phyloP scores from a whole-genome alignment of 805 yeast species.

The Suhomyces emberorum region DNA sequence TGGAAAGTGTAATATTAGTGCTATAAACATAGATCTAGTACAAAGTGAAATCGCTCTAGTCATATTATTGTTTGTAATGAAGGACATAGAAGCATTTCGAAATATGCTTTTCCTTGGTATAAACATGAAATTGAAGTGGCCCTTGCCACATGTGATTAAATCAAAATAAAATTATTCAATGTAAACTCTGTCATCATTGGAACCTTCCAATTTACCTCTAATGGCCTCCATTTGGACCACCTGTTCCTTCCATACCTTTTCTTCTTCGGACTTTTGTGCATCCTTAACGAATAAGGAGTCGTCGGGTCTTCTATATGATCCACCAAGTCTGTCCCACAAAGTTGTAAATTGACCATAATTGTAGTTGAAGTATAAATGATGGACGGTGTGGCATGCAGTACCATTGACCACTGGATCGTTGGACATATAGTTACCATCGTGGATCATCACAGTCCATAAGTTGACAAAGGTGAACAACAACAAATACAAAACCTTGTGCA shows the following conservation, averaged over 20 bases:
- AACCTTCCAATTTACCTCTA: slow-evolving; percentile 78
- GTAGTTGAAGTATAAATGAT: slow-evolving; percentile 94
- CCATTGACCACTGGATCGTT: slow-evolving; percentile 94
- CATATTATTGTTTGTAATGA: too few relatives aligned
- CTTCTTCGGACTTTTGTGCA: slow-evolving; percentile 50
- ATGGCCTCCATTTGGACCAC: slow-evolving; percentile 72
- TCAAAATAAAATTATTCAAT: slow-evolving; percentile 42
- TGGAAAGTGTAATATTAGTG: too few relatives aligned
- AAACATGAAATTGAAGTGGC: too few relatives aligned
- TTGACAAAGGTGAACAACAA: slow-evolving; percentile 85
- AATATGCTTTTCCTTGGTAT: too few relatives aligned
- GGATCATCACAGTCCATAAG: slow-evolving; percentile 98
- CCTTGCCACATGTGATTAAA: too few relatives aligned
- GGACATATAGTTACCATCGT: slow-evolving; percentile 93
- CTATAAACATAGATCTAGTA: too few relatives aligned
- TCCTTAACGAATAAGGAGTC: slow-evolving; percentile 65
- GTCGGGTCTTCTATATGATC: slow-evolving; percentile 91
- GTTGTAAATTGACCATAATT: slow-evolving; percentile 98
- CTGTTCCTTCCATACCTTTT: slow-evolving; percentile 68
- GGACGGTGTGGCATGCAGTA: slow-evolving; percentile 97
- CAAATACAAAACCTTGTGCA: slow-evolving; percentile 83
- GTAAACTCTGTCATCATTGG: slow-evolving; percentile 70
- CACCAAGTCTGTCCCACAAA: slow-evolving; percentile 95
- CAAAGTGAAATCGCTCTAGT: too few relatives aligned
- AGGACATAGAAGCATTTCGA: too few relatives aligned